phyloP scores from a whole-genome alignment of 2,329 filamentous ascomycete genomes.

The Ceratocystis huliohia region DNA sequence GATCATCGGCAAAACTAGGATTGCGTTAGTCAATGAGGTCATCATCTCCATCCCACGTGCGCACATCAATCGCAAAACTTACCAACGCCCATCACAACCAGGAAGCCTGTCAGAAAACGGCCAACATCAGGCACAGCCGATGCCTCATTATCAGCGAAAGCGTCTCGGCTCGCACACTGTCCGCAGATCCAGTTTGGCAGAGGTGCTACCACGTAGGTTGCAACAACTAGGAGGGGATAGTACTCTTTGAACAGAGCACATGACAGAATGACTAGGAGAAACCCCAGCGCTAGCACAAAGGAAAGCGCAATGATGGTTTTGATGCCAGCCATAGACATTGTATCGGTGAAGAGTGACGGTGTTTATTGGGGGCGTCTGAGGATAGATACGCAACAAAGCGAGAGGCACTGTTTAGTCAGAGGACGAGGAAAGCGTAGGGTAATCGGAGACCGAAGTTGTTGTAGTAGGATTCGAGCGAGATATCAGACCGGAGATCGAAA shows the following conservation, averaged over 20 bases:
- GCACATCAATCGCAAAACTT: constrained; percentile 31
- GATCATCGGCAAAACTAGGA: constrained; percentile 67
- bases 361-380: neutral
- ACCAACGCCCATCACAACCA: constrained; percentile 97
- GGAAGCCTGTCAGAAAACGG: constrained; percentile 83
- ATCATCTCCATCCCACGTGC: neutral
- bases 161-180: constrained; percentile 80
- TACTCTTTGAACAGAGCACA: constrained; percentile 92
- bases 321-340: constrained; percentile 65
- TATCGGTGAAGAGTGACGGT: neutral
- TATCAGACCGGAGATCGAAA: neutral
- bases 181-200: constrained; percentile 93
- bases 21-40: constrained; percentile 4
- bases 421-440: neutral
- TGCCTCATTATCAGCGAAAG: constrained; percentile 78
- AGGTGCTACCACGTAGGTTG: constrained; percentile 85
- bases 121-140: constrained; percentile 85
- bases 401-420: neutral
- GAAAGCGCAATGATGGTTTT: constrained; percentile 99
- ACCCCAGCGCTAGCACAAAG: constrained; percentile 96
- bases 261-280: constrained; percentile 96
- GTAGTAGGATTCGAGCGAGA: neutral
- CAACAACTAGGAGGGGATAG: constrained; percentile 88
- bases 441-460: neutral
- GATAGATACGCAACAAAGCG: neutral